These are phyloP conservation scores for Fusarium nelsonii DNA, from an alignment of 2,329 filamentous ascomycete genomes.

Conservation along the genomic window DNA sequence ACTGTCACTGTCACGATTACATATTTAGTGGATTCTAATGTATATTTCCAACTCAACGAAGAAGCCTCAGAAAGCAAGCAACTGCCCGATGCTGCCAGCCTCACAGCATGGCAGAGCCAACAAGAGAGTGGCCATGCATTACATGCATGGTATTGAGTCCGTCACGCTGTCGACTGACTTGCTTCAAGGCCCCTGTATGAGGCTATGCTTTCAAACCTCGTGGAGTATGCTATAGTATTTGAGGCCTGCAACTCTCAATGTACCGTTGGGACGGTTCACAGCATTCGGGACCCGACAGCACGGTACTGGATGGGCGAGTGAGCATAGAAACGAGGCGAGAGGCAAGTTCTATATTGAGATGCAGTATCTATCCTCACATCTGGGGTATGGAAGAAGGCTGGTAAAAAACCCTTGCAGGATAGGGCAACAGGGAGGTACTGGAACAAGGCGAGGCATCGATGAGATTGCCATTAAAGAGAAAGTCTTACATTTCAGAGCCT, in stretches of 20 bases:
- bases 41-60: not conserved
- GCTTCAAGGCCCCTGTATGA: not conserved
- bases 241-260: slow-evolving; percentile 8
- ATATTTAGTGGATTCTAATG: not conserved
- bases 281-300: slow-evolving; percentile 21
- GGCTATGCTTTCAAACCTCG: not conserved
- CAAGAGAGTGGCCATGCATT: not conserved
- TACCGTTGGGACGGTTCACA: slow-evolving; percentile 11
- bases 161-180: not conserved
- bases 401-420: not conserved
- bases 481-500: not conserved
- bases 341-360: not conserved
- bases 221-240: not conserved
- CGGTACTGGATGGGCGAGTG: slow-evolving; percentile 8
- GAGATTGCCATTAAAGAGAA: not conserved
- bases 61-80: slow-evolving; percentile 2
- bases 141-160: not conserved
- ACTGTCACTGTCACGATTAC: not conserved
- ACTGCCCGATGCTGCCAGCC: slow-evolving; percentile 18
- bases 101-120: not conserved
- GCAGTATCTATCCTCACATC: not conserved
- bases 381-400: not conserved
- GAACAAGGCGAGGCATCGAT: slow-evolving; percentile 3
- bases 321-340: slow-evolving; percentile 17
- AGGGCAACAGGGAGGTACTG: not conserved